phyloP scores from a whole-genome alignment of 108 stramenopile genomes.

The Cylindrotheca fusiformis region DNA sequence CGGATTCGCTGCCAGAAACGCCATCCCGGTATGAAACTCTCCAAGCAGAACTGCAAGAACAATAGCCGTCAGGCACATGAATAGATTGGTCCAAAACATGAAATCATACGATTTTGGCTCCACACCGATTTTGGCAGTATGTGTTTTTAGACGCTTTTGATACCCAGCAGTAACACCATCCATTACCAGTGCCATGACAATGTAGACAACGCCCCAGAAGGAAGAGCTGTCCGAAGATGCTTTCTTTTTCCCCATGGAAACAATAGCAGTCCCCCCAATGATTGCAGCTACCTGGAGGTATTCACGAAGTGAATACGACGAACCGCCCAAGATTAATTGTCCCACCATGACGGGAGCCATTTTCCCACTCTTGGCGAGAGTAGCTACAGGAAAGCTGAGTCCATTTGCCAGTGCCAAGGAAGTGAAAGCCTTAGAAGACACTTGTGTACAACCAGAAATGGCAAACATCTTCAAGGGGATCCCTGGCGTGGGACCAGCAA shows the following conservation, averaged over 20 bases:
- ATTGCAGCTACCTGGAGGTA: constrained; percentile 89
- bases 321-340: constrained; percentile 83
- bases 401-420: constrained; percentile 85
- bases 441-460: constrained; percentile 87
- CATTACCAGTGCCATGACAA: constrained; percentile 70
- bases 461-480: constrained; percentile 84
- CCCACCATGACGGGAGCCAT: constrained; percentile 95
- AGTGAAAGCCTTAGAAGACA: constrained; percentile 90
- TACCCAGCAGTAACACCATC: constrained; percentile 92
- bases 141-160: constrained; percentile 86
- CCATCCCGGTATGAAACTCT: constrained; percentile 67
- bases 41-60: constrained; percentile 70
- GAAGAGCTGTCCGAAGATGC: constrained; percentile 49
- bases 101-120: constrained; percentile 93
- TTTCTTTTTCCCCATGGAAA: constrained; percentile 91
- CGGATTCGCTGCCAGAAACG: constrained; percentile 80
- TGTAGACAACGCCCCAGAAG: constrained; percentile 78
- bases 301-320: constrained; percentile 75
- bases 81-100: constrained; percentile 94
- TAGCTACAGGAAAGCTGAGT: constrained; percentile 84
- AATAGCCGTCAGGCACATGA: constrained; percentile 81
- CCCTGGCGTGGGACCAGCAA: constrained; percentile 75
- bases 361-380: constrained; percentile 89
- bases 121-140: constrained; percentile 83
- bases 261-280: constrained; percentile 90